Evolutionary conservation across 2,329 filamentous ascomycete genomes (phyloP).

Genomic region (Phaeomoniella chlamydospora): DNA sequence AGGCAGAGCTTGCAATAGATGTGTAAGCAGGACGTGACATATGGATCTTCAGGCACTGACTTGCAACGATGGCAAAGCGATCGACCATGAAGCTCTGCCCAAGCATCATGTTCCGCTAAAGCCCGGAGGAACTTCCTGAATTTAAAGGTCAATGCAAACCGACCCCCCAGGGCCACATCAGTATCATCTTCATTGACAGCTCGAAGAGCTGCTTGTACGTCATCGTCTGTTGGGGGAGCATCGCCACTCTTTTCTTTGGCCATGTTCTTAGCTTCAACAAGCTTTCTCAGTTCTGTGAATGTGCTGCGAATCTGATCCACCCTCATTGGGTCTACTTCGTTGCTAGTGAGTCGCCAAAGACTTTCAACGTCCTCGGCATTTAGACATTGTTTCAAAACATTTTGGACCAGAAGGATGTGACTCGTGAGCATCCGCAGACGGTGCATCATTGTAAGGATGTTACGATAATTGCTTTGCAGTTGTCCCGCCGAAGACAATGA

Average conservation of each 20-base stretch:
- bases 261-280: conserved; percentile 4
- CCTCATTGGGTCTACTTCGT: conserved; percentile 7
- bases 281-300: conserved; percentile 12
- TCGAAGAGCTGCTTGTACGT: background rate
- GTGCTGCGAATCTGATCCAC: conserved; percentile 15
- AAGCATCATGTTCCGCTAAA: conserved; percentile 2
- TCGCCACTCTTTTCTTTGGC: conserved; percentile 1
- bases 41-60: conserved; percentile 20
- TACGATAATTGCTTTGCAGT: conserved; percentile 16
- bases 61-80: conserved; percentile 29
- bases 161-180: conserved; percentile 1
- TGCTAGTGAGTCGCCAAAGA: conserved; percentile 19
- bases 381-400: conserved; percentile 28
- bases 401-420: conserved; percentile 33
- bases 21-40: conserved; percentile 38
- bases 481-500: conserved; percentile 10
- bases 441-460: conserved; percentile 32
- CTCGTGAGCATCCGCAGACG: conserved; percentile 36
- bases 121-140: conserved; percentile 5
- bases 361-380: conserved; percentile 28
- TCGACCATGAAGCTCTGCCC: conserved; percentile 14
- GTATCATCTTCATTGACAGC: conserved; percentile 5
- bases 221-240: conserved; percentile 1
- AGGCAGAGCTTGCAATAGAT: conserved; percentile 40
- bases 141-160: too few relatives aligned